Percentiles rank a stretch among this genome's conserved stretches.
phyloP scores from a whole-genome alignment of 2,329 filamentous ascomycete genomes.

The Botrytis pseudocinerea region DNA sequence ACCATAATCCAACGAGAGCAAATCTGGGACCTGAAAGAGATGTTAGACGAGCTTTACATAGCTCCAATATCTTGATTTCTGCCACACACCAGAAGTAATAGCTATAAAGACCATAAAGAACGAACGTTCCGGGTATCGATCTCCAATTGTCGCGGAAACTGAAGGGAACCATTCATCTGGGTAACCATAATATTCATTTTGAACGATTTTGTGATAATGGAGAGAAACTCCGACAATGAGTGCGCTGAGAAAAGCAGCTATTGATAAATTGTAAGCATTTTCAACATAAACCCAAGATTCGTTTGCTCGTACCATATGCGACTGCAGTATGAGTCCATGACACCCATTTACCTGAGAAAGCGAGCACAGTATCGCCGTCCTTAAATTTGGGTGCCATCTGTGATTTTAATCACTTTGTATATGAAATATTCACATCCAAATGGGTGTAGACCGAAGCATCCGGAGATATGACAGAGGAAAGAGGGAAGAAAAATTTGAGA shows the following conservation, averaged over 20 bases:
- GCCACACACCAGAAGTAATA: conserved; percentile 74
- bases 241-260: conserved; percentile 83
- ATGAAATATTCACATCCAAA: conserved; percentile 37
- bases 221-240: conserved; percentile 76
- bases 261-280: conserved; percentile 27
- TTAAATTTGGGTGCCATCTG: conserved; percentile 57
- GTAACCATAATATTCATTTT: conserved; percentile 95
- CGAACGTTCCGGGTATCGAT: conserved; percentile 93
- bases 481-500: background rate
- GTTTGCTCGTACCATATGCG: conserved; percentile 66
- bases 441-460: conserved; percentile 35
- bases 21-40: conserved; percentile 75
- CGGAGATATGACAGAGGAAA: conserved; percentile 25
- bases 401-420: conserved; percentile 25
- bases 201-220: conserved; percentile 95
- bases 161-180: conserved; percentile 96
- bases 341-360: conserved; percentile 85
- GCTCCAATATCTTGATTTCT: background rate
- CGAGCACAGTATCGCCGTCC: conserved; percentile 60
- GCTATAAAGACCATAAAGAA: conserved; percentile 98
- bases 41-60: conserved; percentile 28
- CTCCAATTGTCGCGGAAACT: conserved; percentile 94
- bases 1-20: conserved; percentile 87
- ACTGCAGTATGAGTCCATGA: conserved; percentile 82
- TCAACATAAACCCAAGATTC: background rate